These are phyloP conservation scores for Pythium rhizo-oryzae DNA, from an alignment of 352 stramenopile species.

Conservation along the genomic window DNA sequence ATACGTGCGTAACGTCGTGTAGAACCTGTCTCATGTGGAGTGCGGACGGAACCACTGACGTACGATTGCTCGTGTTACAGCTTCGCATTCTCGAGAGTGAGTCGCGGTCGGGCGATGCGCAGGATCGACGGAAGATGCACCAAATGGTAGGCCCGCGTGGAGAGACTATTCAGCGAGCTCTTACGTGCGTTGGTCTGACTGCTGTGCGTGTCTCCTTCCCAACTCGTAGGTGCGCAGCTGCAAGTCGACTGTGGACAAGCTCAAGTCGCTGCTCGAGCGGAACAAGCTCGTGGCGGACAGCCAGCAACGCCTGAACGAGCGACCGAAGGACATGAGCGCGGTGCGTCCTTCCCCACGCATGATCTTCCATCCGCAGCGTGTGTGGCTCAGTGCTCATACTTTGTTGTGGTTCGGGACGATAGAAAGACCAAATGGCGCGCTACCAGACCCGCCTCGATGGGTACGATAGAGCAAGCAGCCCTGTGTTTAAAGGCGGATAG, in stretches of 20 bases:
- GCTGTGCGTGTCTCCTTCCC: too few species aligned
- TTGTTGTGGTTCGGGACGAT: neutral
- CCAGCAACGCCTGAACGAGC: conserved; percentile 58
- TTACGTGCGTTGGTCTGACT: too few species aligned
- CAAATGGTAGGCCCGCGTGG: conserved; percentile 40
- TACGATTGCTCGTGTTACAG: conserved; percentile 24
- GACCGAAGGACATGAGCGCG: conserved; percentile 41
- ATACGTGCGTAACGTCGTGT: conserved; percentile 51
- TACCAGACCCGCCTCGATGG: conserved; percentile 77
- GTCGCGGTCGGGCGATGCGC: conserved; percentile 71
- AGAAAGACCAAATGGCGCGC: conserved; percentile 71
- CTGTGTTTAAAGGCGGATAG: neutral
- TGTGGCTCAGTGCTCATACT: neutral
- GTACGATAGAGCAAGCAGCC: conserved; percentile 20
- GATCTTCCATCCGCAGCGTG: too few species aligned
- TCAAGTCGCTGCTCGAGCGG: conserved; percentile 81
- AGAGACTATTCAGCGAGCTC: neutral
- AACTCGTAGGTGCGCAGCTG: conserved; percentile 60
- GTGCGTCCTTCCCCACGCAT: conserved; percentile 22
- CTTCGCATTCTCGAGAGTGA: conserved; percentile 87
- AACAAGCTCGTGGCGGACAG: conserved; percentile 77
- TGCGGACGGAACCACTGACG: neutral
- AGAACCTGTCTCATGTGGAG: neutral
- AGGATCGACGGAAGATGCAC: conserved; percentile 84
- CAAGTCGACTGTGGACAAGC: conserved; percentile 86